Evolutionary conservation across 768 basidiomycete species (phyloP).

Genomic region (Lactarius akahatsu): DNA sequence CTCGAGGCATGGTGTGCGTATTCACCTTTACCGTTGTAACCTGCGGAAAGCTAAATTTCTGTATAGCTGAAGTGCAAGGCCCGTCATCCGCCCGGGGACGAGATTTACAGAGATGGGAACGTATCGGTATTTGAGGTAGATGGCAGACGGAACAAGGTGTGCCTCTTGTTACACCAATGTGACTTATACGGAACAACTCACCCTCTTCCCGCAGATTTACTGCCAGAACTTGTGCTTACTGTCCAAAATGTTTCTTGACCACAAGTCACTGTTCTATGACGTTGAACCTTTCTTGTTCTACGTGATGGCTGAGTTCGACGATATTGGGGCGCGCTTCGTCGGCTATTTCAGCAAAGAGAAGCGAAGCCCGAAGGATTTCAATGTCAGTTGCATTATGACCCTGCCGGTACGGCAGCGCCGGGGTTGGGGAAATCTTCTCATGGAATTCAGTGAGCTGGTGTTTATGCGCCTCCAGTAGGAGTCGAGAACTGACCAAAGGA

Average conservation of each 20-base stretch:
- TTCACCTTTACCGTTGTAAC: constrained; percentile 7
- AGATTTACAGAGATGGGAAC: constrained; percentile 88
- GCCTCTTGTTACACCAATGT: constrained; percentile 7
- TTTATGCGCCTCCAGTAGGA: not conserved
- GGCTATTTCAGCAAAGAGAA: constrained; percentile 99
- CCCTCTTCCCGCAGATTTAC: constrained; percentile 65
- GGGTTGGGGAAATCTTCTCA: constrained; percentile 96
- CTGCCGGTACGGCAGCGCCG: constrained; percentile 90
- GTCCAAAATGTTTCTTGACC: constrained; percentile 98
- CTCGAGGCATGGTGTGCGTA: constrained; percentile 76
- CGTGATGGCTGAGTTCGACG: constrained; percentile 91
- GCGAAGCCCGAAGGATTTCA: constrained; percentile 91
- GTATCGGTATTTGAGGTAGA: constrained; percentile 97
- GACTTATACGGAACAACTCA: not conserved
- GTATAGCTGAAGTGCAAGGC: constrained; percentile 89
- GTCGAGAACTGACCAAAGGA: constrained; percentile 14
- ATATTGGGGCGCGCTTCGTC: constrained; percentile 87
- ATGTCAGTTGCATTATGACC: constrained; percentile 99
- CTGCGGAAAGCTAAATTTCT: constrained; percentile 10
- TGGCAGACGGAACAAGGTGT: constrained; percentile 93
- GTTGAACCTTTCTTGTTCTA: constrained; percentile 99
- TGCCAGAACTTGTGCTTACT: constrained; percentile 97
- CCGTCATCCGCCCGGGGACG: constrained; percentile 95
- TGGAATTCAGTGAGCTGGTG: constrained; percentile 90
- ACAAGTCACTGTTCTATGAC: constrained; percentile 98